These are phyloP conservation scores for Lyophyllum atratum DNA, from an alignment of 768 basidiomycete genomes.

Conservation along the genomic window DNA sequence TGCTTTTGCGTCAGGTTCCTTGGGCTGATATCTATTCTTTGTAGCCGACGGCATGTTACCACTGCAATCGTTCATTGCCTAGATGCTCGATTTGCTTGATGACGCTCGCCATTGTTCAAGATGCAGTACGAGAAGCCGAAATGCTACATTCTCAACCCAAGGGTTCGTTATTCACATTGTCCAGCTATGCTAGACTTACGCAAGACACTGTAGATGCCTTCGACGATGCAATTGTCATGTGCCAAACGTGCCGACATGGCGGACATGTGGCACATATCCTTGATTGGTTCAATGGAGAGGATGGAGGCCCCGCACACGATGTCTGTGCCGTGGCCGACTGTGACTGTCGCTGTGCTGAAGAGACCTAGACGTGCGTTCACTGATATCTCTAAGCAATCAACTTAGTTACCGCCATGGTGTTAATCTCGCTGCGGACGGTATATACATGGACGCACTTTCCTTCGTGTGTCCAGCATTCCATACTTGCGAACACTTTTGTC, in stretches of 20 bases:
- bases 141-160: conserved; percentile 51
- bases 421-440: too few relatives aligned
- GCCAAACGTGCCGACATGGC: conserved; percentile 85
- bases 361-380: conserved; percentile 36
- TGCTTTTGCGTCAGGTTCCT: not conserved
- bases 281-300: conserved; percentile 82
- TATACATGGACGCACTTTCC: too few relatives aligned
- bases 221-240: conserved; percentile 82
- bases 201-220: conserved; percentile 59
- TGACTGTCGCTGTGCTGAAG: conserved; percentile 69
- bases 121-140: conserved; percentile 60
- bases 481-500: too few relatives aligned
- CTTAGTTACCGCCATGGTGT: too few relatives aligned
- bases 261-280: conserved; percentile 86
- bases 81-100: conserved; percentile 82
- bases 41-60: conserved; percentile 68
- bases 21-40: not conserved
- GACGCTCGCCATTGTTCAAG: conserved; percentile 70
- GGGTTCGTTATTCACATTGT: conserved; percentile 42
- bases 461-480: too few relatives aligned
- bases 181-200: not conserved
- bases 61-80: conserved; percentile 68
- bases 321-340: conserved; percentile 77
- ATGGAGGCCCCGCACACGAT: conserved; percentile 49
- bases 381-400: not conserved